These are phyloP conservation scores for Barnettozyma siamensis DNA, from an alignment of 805 yeast species.

Conservation along the genomic window DNA sequence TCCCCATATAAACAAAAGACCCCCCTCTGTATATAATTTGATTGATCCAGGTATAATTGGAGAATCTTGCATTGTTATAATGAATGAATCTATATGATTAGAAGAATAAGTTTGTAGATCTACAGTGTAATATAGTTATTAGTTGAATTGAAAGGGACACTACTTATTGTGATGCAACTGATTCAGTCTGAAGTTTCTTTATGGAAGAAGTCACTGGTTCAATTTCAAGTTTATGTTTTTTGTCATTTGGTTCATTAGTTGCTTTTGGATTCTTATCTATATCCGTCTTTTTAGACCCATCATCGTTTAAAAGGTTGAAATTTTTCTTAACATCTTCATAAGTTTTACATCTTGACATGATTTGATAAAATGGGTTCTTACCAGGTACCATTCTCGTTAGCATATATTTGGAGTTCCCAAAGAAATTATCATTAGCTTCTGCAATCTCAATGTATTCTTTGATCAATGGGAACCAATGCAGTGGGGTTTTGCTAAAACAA, in stretches of 20 bases:
- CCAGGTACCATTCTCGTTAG: slow-evolving; percentile 76
- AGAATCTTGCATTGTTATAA: slow-evolving; percentile 4
- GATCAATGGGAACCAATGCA: slow-evolving; percentile 50
- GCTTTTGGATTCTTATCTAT: too few relatives aligned
- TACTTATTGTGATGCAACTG: slow-evolving; percentile 7
- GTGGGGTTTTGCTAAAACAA: slow-evolving; percentile 44
- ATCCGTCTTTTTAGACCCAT: slow-evolving; percentile 10
- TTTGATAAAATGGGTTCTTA: slow-evolving; percentile 52
- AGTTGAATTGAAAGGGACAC: too few relatives aligned
- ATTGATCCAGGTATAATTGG: slow-evolving; percentile 2
- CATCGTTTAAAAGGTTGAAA: slow-evolving; percentile 15
- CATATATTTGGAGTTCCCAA: slow-evolving; percentile 77
- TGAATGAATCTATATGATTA: slow-evolving; percentile 3
- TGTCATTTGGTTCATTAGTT: slow-evolving; percentile 7
- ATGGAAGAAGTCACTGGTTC: not conserved
- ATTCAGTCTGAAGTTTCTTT: slow-evolving; percentile 17
- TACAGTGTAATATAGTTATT: too few relatives aligned
- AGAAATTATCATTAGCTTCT: slow-evolving; percentile 49
- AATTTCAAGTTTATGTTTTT: slow-evolving; percentile 13
- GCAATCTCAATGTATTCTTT: slow-evolving; percentile 55
- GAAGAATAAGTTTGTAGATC: not conserved
- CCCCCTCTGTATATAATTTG: slow-evolving; percentile 6
- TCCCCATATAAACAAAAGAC: not conserved
- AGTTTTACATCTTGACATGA: slow-evolving; percentile 50
- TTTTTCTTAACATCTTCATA: slow-evolving; percentile 40